A percentile compares a stretch with the other conserved stretches of the same genome.
These are phyloP conservation scores for Populus hybrid DNA, from an alignment of 441 rosid species.

Conservation along the genomic window DNA sequence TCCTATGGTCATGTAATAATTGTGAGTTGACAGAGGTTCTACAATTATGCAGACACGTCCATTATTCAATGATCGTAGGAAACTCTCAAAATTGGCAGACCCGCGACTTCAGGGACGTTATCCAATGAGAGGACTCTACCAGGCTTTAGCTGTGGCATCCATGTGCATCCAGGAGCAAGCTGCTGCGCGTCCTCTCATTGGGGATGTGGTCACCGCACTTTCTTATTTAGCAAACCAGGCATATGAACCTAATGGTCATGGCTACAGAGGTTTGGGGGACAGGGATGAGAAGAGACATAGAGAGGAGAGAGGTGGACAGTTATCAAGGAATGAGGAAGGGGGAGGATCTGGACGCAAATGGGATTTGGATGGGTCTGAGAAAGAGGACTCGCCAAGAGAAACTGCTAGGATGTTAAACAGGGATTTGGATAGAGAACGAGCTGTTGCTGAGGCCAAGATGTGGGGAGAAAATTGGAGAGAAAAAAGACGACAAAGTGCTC, in stretches of 20 bases:
- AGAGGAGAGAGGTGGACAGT: slow-evolving; percentile 61
- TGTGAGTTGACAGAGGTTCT: slow-evolving; percentile 7
- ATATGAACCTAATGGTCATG: too few relatives aligned
- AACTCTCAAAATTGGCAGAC: slow-evolving; percentile 75
- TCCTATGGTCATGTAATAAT: slow-evolving; percentile 5
- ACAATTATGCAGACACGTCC: slow-evolving; percentile 69
- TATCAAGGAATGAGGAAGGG: slow-evolving; percentile 48
- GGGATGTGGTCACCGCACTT: too few relatives aligned
- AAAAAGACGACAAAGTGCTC: slow-evolving; percentile 75
- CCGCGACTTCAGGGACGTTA: slow-evolving; percentile 70
- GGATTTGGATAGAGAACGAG: slow-evolving; percentile 38
- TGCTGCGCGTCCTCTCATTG: too few relatives aligned
- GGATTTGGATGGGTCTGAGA: too few relatives aligned
- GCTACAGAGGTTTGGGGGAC: too few relatives aligned
- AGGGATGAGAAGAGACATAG: slow-evolving; percentile 41
- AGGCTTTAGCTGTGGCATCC: too few relatives aligned
- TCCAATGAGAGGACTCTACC: slow-evolving; percentile 36
- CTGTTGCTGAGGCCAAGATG: slow-evolving; percentile 97
- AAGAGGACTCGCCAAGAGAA: too few relatives aligned
- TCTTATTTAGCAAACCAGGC: too few relatives aligned
- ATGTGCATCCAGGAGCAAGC: too few relatives aligned
- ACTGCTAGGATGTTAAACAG: too few relatives aligned
- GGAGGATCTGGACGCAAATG: too few relatives aligned
- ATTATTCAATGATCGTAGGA: slow-evolving; percentile 75
- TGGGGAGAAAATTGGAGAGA: slow-evolving; percentile 98